Evolutionary conservation across 257 asterid genomes (phyloP), one percentile per base, ranked within the genome.

Genomic region (Linderniella brevidens): DNA sequence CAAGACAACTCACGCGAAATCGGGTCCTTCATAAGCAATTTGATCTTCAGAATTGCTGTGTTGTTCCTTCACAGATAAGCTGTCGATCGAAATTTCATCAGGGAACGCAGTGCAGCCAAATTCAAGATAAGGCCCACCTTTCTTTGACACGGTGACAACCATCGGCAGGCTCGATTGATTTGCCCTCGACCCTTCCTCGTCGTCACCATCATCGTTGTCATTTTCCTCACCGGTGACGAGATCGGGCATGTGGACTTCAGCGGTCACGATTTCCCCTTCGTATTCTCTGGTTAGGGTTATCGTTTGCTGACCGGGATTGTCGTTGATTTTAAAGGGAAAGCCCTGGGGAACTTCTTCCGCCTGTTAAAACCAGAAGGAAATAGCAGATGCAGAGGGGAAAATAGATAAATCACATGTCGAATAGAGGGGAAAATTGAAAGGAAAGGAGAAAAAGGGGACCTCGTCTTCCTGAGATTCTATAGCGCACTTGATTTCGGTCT

Each of bases 1-100:
- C 32, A 20, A 42, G 16, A 48, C 57, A 58, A 70, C 95, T 67
- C 42, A 83, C 95, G 51, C 17, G 55, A 83, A 87, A 17, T 76
- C 84, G 1, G 95, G 97, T 44, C 97, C 97, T 58, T 83, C 95
- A 36, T 83, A 87, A 14, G 90, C 80, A 32, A 82, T 68, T 53
- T 75, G 68, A 53, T 83, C 93, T 51, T 83, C 95, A 0, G 73
- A 19, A 46, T 1, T 35, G 12, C 72, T 49, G 3, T 25, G 32
- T 6, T 82, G 71, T 42, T 78, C 73, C 67, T 73, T 83, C 46
- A 83, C 50, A 10, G 78, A 52, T 55, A 87, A 53, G 65, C 61
- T 80, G 29, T 80, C 92, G 5, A 87, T 75, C 0, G 63, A 39
- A 37, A 82, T 61, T 48, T 82, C 93, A 65, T 79, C 93, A 4